Conservation (phyloP, 192 early-diverging fungal genomes). For the Coemansia sp. region DNA sequence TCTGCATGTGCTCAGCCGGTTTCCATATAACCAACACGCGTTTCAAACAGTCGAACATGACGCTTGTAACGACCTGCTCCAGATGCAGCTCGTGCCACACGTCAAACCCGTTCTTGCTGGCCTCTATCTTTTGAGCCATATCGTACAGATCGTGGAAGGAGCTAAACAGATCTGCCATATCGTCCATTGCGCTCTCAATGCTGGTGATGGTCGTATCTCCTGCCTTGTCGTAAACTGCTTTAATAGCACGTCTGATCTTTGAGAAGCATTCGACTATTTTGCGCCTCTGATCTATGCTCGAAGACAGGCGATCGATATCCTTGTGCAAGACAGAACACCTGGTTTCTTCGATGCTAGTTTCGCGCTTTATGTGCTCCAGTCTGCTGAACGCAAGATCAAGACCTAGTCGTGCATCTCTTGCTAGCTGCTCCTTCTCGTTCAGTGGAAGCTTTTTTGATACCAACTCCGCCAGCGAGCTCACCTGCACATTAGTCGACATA, state of each 20-base stretch:
- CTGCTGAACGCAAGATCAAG: constrained; percentile 37
- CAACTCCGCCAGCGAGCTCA: constrained; percentile 35
- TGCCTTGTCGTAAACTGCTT: constrained; percentile 6
- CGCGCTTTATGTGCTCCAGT: constrained; percentile 28
- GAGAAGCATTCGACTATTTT: constrained; percentile 22
- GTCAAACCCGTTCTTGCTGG: constrained; percentile 18
- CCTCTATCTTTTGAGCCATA: constrained; percentile 8
- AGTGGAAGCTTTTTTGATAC: constrained; percentile 22
- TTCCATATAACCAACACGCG: constrained; percentile 28
- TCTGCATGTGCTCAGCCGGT: constrained; percentile 9
- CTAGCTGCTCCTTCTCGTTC: constrained; percentile 29
- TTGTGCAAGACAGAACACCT: not conserved
- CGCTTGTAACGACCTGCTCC: constrained; percentile 28
- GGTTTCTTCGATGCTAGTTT: constrained; percentile 9
- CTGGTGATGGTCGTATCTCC: not conserved
- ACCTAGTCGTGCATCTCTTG: constrained; percentile 35
- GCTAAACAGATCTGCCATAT: constrained; percentile 13
- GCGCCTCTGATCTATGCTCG: constrained; percentile 9
- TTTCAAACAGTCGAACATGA: constrained; percentile 9
- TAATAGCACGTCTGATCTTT: constrained; percentile 16
- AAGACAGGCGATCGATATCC: constrained; percentile 14
- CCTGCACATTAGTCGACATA: constrained; percentile 40
- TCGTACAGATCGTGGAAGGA: constrained; percentile 15
- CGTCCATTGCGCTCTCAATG: not conserved
- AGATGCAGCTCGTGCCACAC: constrained; percentile 45